Evolutionary conservation across 2,329 filamentous ascomycete species (phyloP).

Genomic region (Stachybotrys chartarum): DNA sequence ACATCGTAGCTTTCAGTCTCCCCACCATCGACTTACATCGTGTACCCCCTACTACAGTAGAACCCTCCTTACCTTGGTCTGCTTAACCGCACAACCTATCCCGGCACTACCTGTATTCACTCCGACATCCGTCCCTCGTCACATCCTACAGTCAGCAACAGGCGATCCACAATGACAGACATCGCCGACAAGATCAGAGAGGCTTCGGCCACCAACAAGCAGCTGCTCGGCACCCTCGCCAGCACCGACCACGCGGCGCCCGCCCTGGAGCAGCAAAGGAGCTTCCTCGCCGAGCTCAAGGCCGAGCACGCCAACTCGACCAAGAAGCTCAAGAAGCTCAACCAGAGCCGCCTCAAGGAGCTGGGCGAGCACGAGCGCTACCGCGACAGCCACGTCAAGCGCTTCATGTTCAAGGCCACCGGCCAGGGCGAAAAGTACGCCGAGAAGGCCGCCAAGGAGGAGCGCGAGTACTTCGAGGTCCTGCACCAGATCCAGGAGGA

Average conservation of each 20-base stretch:
- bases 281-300: constrained; percentile 38
- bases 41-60: too few species aligned
- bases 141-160: neutral
- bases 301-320: constrained; percentile 27
- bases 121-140: too few species aligned
- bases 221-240: constrained; percentile 37
- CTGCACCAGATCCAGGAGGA: constrained; percentile 40
- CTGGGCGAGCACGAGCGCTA: constrained; percentile 45
- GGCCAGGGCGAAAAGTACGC: constrained; percentile 33
- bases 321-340: constrained; percentile 29
- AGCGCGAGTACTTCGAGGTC: constrained; percentile 46
- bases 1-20: too few species aligned
- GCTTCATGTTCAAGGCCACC: constrained; percentile 43
- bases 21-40: too few species aligned
- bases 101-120: too few species aligned
- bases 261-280: constrained; percentile 35
- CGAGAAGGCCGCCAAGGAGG: constrained; percentile 43
- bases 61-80: too few species aligned
- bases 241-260: constrained; percentile 42
- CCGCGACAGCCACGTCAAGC: constrained; percentile 42
- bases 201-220: constrained; percentile 30
- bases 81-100: too few species aligned
- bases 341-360: constrained; percentile 35
- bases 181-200: constrained; percentile 29
- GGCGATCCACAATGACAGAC: constrained; percentile 14